Conservation (phyloP, 2,329 filamentous ascomycete species). For the Fusarium bulbicola region DNA sequence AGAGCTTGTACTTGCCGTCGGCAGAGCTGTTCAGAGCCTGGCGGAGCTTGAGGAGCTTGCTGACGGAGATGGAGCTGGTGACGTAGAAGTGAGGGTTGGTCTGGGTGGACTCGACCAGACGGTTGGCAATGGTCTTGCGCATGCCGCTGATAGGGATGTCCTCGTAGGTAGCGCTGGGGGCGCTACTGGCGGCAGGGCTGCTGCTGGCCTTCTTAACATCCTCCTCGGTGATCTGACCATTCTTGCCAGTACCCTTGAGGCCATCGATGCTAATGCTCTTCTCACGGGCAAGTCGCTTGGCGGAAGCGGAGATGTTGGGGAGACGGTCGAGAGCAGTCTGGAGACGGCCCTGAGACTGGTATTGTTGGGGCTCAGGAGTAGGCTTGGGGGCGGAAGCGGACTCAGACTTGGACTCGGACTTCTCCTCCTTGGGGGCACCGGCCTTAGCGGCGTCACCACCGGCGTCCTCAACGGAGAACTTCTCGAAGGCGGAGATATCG, state of each 20-base stretch:
- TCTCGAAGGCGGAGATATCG: constrained; percentile 88
- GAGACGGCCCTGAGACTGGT: constrained; percentile 78
- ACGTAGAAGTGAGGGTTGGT: constrained; percentile 99
- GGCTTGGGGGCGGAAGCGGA: constrained; percentile 58
- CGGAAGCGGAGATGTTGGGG: constrained; percentile 75
- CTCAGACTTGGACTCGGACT: constrained; percentile 67
- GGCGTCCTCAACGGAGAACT: constrained; percentile 88
- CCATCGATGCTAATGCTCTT: constrained; percentile 79
- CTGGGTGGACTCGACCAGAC: constrained; percentile 86
- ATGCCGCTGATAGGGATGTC: constrained; percentile 88
- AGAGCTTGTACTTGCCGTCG: constrained; percentile 97
- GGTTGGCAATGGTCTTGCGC: constrained; percentile 97
- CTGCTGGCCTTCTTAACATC: constrained; percentile 90
- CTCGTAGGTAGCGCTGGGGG: constrained; percentile 75
- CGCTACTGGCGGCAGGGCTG: constrained; percentile 59
- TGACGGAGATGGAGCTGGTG: constrained; percentile 87
- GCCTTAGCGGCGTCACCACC: constrained; percentile 76
- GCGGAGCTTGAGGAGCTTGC: constrained; percentile 95
- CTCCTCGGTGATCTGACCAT: constrained; percentile 87
- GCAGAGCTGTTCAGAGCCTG: constrained; percentile 88
- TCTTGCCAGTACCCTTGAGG: constrained; percentile 87
- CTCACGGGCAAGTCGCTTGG: constrained; percentile 85
- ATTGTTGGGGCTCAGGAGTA: constrained; percentile 70
- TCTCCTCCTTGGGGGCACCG: constrained; percentile 72
- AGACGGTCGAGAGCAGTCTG: constrained; percentile 86